phyloP scores from a whole-genome alignment of 352 stramenopile species.

The Globisporangium rhizosaccharum region DNA sequence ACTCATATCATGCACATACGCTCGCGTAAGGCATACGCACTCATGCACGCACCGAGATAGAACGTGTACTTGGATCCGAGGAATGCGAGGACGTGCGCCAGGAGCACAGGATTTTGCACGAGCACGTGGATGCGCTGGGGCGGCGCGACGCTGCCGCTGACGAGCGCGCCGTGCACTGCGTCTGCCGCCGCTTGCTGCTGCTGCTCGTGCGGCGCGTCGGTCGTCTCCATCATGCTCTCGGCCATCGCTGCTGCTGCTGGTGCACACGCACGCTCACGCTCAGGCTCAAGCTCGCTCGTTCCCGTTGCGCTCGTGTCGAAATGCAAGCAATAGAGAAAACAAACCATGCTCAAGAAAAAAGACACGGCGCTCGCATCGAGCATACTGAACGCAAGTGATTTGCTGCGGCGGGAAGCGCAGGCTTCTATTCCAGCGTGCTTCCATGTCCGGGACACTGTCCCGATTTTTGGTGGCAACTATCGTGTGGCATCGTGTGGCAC shows the following conservation, averaged over 20 bases:
- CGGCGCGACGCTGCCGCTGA: conserved; percentile 1
- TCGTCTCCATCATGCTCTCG: conserved; percentile 14
- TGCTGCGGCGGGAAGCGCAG: too few species aligned
- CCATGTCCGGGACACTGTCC: too few species aligned
- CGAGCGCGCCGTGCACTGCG: conserved; percentile 2
- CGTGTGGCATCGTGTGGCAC: too few species aligned
- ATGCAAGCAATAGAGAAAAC: too few species aligned
- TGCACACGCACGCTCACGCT: too few species aligned
- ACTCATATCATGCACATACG: background rate
- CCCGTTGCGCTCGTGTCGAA: too few species aligned
- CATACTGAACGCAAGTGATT: too few species aligned
- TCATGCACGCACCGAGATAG: conserved; percentile 31
- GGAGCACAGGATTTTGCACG: conserved; percentile 44
- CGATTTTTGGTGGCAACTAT: too few species aligned
- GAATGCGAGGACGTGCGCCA: conserved; percentile 61
- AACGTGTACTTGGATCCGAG: conserved; percentile 52
- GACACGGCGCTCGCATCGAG: too few species aligned
- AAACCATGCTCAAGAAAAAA: too few species aligned
- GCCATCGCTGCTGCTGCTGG: conserved; percentile 1
- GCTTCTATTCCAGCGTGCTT: too few species aligned
- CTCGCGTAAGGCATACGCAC: background rate
- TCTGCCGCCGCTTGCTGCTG: background rate
- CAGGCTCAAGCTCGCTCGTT: too few species aligned
- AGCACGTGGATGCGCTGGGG: conserved; percentile 30
- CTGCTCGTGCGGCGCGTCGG: conserved; percentile 7